Percentiles rank a stretch among this genome's conserved stretches.
Evolutionary conservation across 345 rosid genomes (phyloP).

Genomic region (Syzygium jambos): DNA sequence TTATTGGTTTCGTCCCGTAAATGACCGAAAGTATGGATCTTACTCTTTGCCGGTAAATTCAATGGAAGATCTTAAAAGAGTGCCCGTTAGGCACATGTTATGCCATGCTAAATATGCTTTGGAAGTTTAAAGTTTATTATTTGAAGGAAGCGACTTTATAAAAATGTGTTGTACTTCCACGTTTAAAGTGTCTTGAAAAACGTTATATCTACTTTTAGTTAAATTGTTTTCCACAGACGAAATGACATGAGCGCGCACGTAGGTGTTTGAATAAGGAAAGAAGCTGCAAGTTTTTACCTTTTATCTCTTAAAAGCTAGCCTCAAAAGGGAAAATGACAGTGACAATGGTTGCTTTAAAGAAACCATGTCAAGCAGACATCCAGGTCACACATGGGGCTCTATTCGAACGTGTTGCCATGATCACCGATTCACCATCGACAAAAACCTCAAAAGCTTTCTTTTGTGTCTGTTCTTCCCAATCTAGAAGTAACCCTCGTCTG

Average conservation of each 20-base stretch:
- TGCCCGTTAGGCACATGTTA: not conserved
- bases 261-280: not conserved
- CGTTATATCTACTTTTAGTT: not conserved
- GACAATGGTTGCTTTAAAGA: not conserved
- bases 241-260: not conserved
- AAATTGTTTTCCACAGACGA: not conserved
- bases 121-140: not conserved
- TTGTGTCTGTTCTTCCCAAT: not conserved
- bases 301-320: no score
- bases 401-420: not conserved
- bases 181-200: not conserved
- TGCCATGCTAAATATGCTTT: not conserved
- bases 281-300: not conserved
- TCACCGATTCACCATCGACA: not conserved
- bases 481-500: not conserved
- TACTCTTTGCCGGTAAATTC: not conserved
- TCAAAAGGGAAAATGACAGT: no score
- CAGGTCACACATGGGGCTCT: not conserved
- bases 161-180: fast-evolving
- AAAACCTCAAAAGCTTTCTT: not conserved
- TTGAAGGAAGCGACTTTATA: fast-evolving
- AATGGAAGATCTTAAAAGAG: no score
- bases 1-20: not conserved
- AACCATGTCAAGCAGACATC: not conserved
- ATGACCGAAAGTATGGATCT: not conserved